phyloP scores from a whole-genome alignment of 257 asterid species.

The Leptodermis oblonga region DNA sequence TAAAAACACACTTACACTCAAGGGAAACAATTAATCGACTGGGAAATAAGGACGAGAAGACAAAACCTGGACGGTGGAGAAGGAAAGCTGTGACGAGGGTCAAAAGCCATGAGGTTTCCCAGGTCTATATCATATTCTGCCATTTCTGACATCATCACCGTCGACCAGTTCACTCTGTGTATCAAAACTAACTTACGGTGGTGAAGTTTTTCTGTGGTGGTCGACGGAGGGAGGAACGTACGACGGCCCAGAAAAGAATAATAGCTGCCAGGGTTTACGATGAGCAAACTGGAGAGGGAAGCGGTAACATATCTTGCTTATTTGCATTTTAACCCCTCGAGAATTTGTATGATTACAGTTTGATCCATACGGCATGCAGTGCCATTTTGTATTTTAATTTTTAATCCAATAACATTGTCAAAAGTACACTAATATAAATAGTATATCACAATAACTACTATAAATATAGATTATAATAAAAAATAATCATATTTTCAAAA shows the following conservation, averaged over 20 bases:
- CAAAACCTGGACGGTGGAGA: constrained; percentile 65
- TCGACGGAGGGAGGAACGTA: background rate
- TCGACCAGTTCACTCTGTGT: background rate
- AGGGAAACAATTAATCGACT: background rate
- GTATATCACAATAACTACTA: too few species aligned
- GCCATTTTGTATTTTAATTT: too few species aligned
- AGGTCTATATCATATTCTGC: constrained; percentile 53
- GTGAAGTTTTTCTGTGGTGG: background rate
- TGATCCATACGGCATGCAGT: too few species aligned
- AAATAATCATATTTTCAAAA: too few species aligned
- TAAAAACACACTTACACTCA: background rate
- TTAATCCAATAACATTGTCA: too few species aligned
- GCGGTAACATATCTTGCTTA: background rate
- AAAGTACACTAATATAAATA: too few species aligned
- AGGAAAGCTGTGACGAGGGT: constrained; percentile 45
- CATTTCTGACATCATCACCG: constrained; percentile 13
- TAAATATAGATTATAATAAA: too few species aligned
- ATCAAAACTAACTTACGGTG: too few species aligned
- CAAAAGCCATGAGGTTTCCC: constrained; percentile 75
- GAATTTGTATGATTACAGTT: background rate
- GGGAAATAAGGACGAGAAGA: background rate
- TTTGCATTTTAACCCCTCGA: background rate
- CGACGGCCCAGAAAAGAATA: background rate
- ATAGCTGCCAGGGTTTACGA: constrained; percentile 20
- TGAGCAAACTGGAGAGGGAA: background rate